Evolutionary conservation across 2,329 filamentous ascomycete species (phyloP).

Genomic region (Diaporthe longicolla): DNA sequence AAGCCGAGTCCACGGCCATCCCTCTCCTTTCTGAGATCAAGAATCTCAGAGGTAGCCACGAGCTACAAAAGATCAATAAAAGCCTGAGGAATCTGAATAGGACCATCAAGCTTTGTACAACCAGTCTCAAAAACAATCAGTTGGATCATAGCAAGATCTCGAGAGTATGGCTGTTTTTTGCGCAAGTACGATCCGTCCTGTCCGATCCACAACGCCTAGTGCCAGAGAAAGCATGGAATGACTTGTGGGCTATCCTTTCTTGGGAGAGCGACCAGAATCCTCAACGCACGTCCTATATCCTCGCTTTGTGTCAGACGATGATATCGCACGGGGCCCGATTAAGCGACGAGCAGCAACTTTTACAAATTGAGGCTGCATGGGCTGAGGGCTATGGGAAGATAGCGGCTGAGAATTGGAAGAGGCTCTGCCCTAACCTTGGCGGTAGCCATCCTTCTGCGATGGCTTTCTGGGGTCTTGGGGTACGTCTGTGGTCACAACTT

Average conservation of each 20-base stretch:
- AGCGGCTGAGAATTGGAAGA: slow-evolving; percentile 76
- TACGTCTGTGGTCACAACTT: slow-evolving; percentile 72
- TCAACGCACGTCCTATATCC: slow-evolving; percentile 72
- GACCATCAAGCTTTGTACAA: slow-evolving; percentile 49
- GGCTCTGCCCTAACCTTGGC: slow-evolving; percentile 66
- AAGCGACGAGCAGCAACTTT: slow-evolving; percentile 70
- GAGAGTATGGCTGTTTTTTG: slow-evolving; percentile 65
- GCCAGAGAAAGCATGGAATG: slow-evolving; percentile 72
- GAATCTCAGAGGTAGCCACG: background rate
- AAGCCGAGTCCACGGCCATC: background rate
- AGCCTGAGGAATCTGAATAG: slow-evolving; percentile 46
- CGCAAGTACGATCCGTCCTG: slow-evolving; percentile 60
- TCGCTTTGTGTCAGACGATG: slow-evolving; percentile 76
- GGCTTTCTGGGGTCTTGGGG: slow-evolving; percentile 74
- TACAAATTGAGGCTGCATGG: slow-evolving; percentile 79
- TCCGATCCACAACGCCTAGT: slow-evolving; percentile 66
- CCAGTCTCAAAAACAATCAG: slow-evolving; percentile 54
- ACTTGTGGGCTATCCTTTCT: slow-evolving; percentile 75
- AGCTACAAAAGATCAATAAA: slow-evolving; percentile 45
- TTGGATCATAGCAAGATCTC: slow-evolving; percentile 48
- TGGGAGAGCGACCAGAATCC: slow-evolving; percentile 64
- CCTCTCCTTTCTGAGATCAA: slow-evolving; percentile 12
- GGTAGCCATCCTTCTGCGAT: slow-evolving; percentile 11
- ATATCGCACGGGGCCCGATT: slow-evolving; percentile 69
- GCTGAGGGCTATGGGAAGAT: slow-evolving; percentile 71